Conservation (phyloP, 164 flowering plant genomes). For the Buxus sempervirens region DNA sequence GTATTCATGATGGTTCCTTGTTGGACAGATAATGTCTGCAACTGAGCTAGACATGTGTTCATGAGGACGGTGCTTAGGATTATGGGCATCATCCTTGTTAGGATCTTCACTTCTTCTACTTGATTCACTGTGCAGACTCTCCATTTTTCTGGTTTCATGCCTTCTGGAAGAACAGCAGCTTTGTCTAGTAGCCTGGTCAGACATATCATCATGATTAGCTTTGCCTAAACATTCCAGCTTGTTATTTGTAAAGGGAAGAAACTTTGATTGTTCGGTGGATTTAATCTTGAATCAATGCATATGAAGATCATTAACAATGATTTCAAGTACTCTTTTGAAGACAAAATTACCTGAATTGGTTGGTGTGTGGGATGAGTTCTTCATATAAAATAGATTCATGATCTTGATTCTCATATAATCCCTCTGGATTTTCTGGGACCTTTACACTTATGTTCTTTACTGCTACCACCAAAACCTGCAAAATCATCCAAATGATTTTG, state of each 20-base stretch:
- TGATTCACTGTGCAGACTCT: constrained; percentile 17
- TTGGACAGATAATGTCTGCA: too few relatives aligned
- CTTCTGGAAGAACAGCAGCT: constrained; percentile 18
- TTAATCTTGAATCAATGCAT: too few relatives aligned
- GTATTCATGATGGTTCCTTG: too few relatives aligned
- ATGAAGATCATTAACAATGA: too few relatives aligned
- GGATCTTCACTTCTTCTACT: constrained; percentile 23
- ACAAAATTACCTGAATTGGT: constrained; percentile 8
- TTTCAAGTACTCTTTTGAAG: too few relatives aligned
- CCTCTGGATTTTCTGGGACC: constrained; percentile 8
- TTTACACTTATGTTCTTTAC: constrained; percentile 1
- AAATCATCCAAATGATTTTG: not conserved
- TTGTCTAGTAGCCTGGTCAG: constrained; percentile 18
- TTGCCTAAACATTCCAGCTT: not conserved
- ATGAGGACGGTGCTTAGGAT: constrained; percentile 14
- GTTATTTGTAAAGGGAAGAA: too few relatives aligned
- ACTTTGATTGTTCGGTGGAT: too few relatives aligned
- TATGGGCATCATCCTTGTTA: constrained; percentile 16
- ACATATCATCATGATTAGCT: not conserved
- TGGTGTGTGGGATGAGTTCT: constrained; percentile 6
- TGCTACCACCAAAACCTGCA: constrained; percentile 10
- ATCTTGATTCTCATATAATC: constrained; percentile 6
- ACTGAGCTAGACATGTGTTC: constrained; percentile 7
- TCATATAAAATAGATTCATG: not conserved
- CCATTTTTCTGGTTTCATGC: constrained; percentile 9